Evolutionary conservation across 345 rosid genomes (phyloP).

Genomic region (Eucalyptus shirleyi): DNA sequence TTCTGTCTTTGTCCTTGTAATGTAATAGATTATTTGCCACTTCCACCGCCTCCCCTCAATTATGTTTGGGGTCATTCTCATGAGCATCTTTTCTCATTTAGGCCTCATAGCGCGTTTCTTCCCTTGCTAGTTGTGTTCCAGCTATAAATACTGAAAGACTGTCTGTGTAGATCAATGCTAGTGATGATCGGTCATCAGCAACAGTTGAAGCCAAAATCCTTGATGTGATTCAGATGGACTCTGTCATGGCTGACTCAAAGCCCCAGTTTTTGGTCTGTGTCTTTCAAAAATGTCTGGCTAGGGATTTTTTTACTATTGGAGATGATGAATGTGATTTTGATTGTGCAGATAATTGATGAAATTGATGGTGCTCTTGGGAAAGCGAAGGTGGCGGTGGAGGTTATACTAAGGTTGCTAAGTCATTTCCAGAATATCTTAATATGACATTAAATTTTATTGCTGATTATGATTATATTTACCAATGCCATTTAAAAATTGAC

Average conservation of each 20-base stretch:
- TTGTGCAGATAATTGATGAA: conserved; percentile 86
- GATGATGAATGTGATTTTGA: neutral
- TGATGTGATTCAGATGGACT: conserved; percentile 94
- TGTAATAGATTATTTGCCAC: neutral
- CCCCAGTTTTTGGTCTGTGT: conserved; percentile 56
- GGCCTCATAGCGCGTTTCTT: neutral
- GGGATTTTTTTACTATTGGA: neutral
- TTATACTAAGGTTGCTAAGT: conserved; percentile 77
- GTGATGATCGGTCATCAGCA: conserved; percentile 86
- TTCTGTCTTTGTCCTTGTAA: neutral
- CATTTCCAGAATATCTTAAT: neutral
- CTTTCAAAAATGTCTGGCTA: neutral
- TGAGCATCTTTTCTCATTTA: neutral
- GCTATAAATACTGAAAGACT: neutral
- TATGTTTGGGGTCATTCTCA: neutral
- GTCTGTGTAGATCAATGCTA: conserved; percentile 69
- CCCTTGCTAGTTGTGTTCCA: neutral
- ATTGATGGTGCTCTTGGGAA: conserved; percentile 97
- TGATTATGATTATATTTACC: neutral
- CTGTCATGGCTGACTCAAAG: conserved; percentile 77
- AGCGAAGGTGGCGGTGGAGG: conserved; percentile 95
- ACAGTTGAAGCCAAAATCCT: conserved; percentile 84
- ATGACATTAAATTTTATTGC: neutral
- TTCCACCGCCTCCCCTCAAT: neutral
- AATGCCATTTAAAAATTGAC: neutral